Base-by-base conservation (phyloP, 108 stramenopile species). In the Aurantiochytrium sp. region DNA sequence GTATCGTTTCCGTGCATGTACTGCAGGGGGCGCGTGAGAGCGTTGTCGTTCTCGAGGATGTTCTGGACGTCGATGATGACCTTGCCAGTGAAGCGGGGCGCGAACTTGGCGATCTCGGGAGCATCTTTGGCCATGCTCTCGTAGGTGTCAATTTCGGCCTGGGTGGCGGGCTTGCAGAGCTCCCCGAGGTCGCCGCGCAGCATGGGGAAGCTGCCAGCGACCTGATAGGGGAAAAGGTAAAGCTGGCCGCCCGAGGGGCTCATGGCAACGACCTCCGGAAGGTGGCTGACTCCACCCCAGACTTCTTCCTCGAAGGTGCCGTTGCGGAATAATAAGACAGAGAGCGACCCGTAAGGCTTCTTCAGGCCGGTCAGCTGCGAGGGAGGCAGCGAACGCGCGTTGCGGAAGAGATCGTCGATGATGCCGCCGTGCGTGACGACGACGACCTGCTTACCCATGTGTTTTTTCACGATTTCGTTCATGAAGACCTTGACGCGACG, bases 401-500 rank as follows among this genome's bases (percentile, higher is more conserved):
- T 81, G 10, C 73, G 73, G 32, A 81, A 81, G 42, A 81, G 39
- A 24, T 81, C 73, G 45, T 81, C 73, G 45, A 81, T 81, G 45
- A 81, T 81, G 42, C 73, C 73, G 21, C 73, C 73, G 45, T 81
- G 73, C 21, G 73, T 81, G 42, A 81, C 73, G 45, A 81, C 45
- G 24, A 81, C 73, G 45, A 81, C 45, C 39, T 81, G 73, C 24
- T 81, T 22, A 6, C 73, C 73, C 6, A 12, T 12, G 39, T 81
- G 73, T 41, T 48, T 41, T 17, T 81, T 17, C 17, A 81, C 73
- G 12, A 81, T 30, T 41, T 81, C 73, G 21, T 81, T 17, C 73
- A 81, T 48, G 45, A 81, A 81, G 39, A 6, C 24, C 32, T 81
- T 81, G 73, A 81, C 73, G n/a, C 73, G 39, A 2, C 39, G 45